Percentiles rank a stretch among this genome's conserved stretches.
Evolutionary conservation across 768 basidiomycete species (phyloP).

Genomic region (Punctularia strigosozonata): DNA sequence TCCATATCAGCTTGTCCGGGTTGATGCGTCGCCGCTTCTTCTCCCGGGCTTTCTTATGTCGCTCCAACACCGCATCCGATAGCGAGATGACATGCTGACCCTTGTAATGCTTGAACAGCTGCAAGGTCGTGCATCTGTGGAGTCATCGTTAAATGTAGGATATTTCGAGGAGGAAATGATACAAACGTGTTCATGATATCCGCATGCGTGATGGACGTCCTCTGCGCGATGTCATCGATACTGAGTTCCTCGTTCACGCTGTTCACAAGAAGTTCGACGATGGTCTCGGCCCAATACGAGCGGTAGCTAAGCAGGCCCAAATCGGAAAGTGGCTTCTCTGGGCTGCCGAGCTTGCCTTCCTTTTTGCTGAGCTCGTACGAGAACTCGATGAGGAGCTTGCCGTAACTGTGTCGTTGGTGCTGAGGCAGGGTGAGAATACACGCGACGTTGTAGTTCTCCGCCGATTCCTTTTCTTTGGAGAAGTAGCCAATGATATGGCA

Average conservation of each 20-base stretch:
- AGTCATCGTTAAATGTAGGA: constrained; percentile 8
- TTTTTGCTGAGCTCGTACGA: constrained; percentile 96
- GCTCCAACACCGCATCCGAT: constrained; percentile 82
- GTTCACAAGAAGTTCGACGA: constrained; percentile 77
- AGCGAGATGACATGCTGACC: constrained; percentile 90
- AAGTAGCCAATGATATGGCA: constrained; percentile 97
- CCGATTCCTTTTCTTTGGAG: constrained; percentile 97
- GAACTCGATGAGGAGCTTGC: constrained; percentile 93
- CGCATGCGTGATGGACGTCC: constrained; percentile 87
- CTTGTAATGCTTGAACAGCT: constrained; percentile 93
- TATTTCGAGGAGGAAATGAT: constrained; percentile 1
- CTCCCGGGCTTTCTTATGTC: constrained; percentile 71
- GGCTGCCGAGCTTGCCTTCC: constrained; percentile 90
- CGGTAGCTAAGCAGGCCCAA: constrained; percentile 87
- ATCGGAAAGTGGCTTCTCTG: constrained; percentile 95
- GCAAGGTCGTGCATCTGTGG: constrained; percentile 79
- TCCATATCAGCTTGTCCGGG: constrained; percentile 79
- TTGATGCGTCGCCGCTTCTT: constrained; percentile 76
- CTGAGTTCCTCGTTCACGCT: constrained; percentile 65
- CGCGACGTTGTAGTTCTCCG: constrained; percentile 97
- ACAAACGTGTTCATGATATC: constrained; percentile 99
- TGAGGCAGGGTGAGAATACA: constrained; percentile 98
- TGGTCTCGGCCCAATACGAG: constrained; percentile 96
- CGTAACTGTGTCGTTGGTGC: constrained; percentile 93
- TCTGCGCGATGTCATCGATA: constrained; percentile 95